phyloP scores from a whole-genome alignment of 805 yeast species.

The Ogataea siamensis region DNA sequence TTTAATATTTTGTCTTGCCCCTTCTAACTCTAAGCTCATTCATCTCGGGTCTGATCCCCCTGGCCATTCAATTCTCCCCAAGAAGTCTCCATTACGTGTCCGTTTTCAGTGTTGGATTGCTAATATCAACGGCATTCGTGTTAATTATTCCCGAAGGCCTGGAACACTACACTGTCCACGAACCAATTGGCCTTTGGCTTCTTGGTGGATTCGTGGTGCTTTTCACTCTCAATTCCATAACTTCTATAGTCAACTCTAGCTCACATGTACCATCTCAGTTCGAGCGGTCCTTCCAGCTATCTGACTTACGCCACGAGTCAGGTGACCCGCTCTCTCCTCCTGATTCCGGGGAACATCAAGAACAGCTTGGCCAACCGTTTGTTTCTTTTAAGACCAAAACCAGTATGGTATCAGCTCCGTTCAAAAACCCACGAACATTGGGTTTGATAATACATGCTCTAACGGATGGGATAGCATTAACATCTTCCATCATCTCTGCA shows the following conservation, averaged over 20 bases:
- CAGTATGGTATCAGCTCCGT: conserved; percentile 30
- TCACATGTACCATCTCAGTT: not conserved
- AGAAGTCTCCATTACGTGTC: conserved; percentile 40
- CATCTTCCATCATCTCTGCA: conserved; percentile 47
- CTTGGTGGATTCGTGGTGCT: conserved; percentile 54
- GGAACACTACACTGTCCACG: conserved; percentile 31
- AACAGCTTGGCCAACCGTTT: conserved; percentile 1
- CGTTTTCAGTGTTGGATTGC: conserved; percentile 55
- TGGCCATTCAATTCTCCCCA: conserved; percentile 24
- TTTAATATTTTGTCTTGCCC: not conserved
- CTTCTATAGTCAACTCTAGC: conserved; percentile 9
- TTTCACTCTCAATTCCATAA: conserved; percentile 45
- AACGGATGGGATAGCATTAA: conserved; percentile 73
- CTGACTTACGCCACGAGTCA: not conserved
- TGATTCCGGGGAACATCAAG: not conserved
- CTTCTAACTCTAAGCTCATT: conserved; percentile 24
- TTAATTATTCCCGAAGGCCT: conserved; percentile 68
- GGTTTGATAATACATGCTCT: conserved; percentile 66
- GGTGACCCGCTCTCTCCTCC: conserved; percentile 5
- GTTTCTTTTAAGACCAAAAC: conserved; percentile 6
- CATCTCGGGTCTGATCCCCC: conserved; percentile 30
- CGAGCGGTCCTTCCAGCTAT: conserved; percentile 5
- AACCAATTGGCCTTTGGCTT: conserved; percentile 46
- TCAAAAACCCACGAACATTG: conserved; percentile 48
- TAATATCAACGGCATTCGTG: conserved; percentile 57